phyloP scores from a whole-genome alignment of 2,329 filamentous ascomycete species.

The Colletotrichum scovillei region DNA sequence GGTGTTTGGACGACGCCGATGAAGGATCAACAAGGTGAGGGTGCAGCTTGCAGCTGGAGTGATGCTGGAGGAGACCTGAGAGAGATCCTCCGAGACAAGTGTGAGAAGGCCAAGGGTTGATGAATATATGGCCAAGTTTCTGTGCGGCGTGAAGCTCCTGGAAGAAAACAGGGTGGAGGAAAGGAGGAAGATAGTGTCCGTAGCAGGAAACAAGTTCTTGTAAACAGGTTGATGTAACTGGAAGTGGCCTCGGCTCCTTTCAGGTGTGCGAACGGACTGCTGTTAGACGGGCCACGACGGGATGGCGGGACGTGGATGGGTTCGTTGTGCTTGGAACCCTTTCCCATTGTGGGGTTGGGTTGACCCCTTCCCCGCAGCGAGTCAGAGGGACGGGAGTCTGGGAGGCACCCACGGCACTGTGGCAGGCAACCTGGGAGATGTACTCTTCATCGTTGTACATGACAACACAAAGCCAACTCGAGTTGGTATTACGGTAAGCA shows the following conservation, averaged over 20 bases:
- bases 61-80: background rate
- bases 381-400: background rate
- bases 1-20: background rate
- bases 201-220: constrained; percentile 19
- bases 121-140: background rate
- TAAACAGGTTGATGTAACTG: background rate
- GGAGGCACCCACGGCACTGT: background rate
- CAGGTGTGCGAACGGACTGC: constrained; percentile 13
- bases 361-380: constrained; percentile 24
- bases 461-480: background rate
- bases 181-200: background rate
- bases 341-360: constrained; percentile 9
- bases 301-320: constrained; percentile 7
- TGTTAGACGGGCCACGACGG: constrained; percentile 1
- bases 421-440: background rate
- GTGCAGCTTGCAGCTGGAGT: constrained; percentile 11
- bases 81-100: background rate
- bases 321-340: background rate
- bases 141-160: background rate
- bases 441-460: background rate
- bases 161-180: background rate
- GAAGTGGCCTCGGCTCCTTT: constrained; percentile 10
- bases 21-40: constrained; percentile 25
- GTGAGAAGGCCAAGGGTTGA: background rate
- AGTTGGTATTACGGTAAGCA: background rate